Evolutionary conservation across 257 asterid species (phyloP).

Genomic region (Ajuga chamaepitys): DNA sequence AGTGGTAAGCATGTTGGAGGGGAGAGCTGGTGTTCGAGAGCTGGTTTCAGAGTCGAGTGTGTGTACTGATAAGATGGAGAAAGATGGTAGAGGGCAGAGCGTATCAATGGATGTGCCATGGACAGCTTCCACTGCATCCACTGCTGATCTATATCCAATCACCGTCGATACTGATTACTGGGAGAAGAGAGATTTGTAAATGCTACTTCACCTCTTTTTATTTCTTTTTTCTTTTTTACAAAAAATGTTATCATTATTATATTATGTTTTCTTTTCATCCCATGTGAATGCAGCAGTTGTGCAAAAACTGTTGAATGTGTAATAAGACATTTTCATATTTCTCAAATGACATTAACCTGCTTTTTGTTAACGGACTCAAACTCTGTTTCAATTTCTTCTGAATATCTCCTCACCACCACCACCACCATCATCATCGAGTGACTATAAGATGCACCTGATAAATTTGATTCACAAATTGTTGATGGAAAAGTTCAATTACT

Average conservation of each 20-base stretch:
- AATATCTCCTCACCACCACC: too few species aligned
- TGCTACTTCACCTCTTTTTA: not conserved
- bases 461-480: too few species aligned
- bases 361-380: too few species aligned
- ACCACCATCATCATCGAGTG: too few species aligned
- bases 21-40: conserved; percentile 18
- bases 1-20: conserved; percentile 61
- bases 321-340: not conserved
- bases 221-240: too few species aligned
- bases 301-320: not conserved
- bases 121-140: conserved; percentile 33
- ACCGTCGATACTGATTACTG: conserved; percentile 33
- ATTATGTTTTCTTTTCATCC: too few species aligned
- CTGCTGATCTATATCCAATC: conserved; percentile 45
- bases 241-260: too few species aligned
- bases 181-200: conserved; percentile 31
- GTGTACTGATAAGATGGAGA: not conserved
- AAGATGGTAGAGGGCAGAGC: conserved; percentile 15
- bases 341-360: too few species aligned
- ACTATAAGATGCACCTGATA: too few species aligned
- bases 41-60: conserved; percentile 10
- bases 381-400: too few species aligned
- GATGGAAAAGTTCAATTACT: too few species aligned
- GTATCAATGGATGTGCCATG: conserved; percentile 37
- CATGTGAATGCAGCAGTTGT: not conserved